phyloP scores from a whole-genome alignment of 169 alveolate species.

The Plasmodium malariae region DNA sequence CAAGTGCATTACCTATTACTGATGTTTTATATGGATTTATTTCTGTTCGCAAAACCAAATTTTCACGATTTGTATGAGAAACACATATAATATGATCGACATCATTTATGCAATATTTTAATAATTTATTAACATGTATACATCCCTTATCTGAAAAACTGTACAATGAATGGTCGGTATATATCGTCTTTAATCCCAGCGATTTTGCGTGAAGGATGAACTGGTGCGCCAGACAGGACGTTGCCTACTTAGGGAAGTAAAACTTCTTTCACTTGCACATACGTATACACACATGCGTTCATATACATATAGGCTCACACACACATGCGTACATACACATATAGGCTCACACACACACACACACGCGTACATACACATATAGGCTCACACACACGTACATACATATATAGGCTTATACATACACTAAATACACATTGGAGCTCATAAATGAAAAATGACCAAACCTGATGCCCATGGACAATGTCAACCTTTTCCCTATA shows the following conservation, averaged over 20 bases:
- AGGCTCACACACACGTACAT: too few species aligned
- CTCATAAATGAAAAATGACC: too few species aligned
- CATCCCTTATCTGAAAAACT: slow-evolving; percentile 97
- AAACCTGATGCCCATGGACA: slow-evolving; percentile 89
- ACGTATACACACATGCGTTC: too few species aligned
- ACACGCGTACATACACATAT: too few species aligned
- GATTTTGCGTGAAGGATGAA: slow-evolving; percentile 74
- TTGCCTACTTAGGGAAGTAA: slow-evolving; percentile 30
- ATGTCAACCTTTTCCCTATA: slow-evolving; percentile 97
- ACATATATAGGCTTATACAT: too few species aligned
- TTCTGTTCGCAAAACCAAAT: slow-evolving; percentile 95
- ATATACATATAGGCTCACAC: too few species aligned
- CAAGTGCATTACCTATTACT: slow-evolving; percentile 92
- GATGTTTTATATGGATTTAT: slow-evolving; percentile 93
- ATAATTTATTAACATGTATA: slow-evolving; percentile 93
- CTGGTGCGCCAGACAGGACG: slow-evolving; percentile 70
- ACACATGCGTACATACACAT: too few species aligned
- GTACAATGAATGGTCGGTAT: slow-evolving; percentile 99
- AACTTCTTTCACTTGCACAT: too few species aligned
- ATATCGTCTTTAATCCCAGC: slow-evolving; percentile 91
- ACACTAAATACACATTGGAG: too few species aligned
- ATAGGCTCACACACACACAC: too few species aligned
- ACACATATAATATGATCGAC: slow-evolving; percentile 95
- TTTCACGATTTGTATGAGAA: slow-evolving; percentile 96
- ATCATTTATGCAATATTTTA: slow-evolving; percentile 80